Evolutionary conservation across 441 rosid genomes (phyloP).

Genomic region (Erysimum cheiri): DNA sequence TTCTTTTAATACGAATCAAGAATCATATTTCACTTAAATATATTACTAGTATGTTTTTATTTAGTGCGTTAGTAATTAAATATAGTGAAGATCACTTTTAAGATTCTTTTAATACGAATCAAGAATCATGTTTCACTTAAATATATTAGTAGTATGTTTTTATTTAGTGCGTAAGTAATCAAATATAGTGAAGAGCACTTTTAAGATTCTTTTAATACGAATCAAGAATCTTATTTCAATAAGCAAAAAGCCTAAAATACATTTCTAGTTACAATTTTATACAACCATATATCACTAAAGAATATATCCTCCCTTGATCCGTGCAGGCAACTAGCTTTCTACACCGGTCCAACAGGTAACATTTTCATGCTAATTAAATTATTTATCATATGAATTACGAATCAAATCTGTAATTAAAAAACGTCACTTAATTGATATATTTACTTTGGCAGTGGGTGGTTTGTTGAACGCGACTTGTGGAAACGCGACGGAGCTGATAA

Average conservation of each 20-base stretch:
- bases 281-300: neutral
- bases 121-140: neutral
- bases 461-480: constrained; percentile 75
- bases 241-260: neutral
- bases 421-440: neutral
- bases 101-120: neutral
- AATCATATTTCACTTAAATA: neutral
- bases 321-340: constrained; percentile 66
- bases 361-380: neutral
- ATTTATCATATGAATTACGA: neutral
- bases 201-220: neutral
- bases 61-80: too few relatives aligned
- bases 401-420: neutral
- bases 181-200: neutral
- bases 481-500: constrained; percentile 71
- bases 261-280: neutral
- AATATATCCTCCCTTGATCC: neutral
- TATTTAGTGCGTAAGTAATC: too few relatives aligned
- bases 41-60: too few relatives aligned
- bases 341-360: constrained; percentile 72
- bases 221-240: constrained; percentile 3
- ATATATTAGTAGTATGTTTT: too few relatives aligned
- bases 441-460: constrained; percentile 56
- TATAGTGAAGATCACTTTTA: neutral
- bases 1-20: neutral